These are phyloP conservation scores for Coleophoma eucalyptorum DNA, from an alignment of 2,329 filamentous ascomycete genomes.

Conservation along the genomic window DNA sequence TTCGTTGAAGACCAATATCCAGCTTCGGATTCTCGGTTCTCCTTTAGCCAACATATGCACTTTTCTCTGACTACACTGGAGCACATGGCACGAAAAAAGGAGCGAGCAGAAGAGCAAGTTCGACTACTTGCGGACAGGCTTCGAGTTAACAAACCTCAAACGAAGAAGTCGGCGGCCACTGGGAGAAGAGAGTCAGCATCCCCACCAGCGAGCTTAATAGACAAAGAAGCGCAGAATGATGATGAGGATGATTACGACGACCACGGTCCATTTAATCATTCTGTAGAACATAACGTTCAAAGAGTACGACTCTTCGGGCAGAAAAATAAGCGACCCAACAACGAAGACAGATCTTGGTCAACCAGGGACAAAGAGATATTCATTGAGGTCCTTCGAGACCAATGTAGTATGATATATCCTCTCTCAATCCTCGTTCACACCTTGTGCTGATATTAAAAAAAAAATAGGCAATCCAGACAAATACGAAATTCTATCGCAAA, in stretches of 20 bases:
- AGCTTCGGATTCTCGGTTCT: neutral
- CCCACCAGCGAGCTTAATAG: neutral
- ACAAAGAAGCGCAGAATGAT: neutral
- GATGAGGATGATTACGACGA: neutral
- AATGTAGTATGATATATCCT: neutral
- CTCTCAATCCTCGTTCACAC: too few relatives aligned
- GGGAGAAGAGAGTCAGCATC: neutral
- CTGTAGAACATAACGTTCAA: neutral
- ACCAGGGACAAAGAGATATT: neutral
- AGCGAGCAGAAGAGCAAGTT: neutral
- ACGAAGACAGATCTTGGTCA: neutral
- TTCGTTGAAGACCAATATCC: too few relatives aligned
- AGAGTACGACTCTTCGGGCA: neutral
- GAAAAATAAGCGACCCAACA: neutral
- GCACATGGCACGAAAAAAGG: neutral
- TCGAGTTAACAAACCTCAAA: neutral
- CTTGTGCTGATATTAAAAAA: slow-evolving; percentile 3
- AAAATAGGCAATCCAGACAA: slow-evolving; percentile 9
- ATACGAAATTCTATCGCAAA: slow-evolving; percentile 13
- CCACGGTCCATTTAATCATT: neutral
- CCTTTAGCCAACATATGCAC: neutral
- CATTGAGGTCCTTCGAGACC: neutral
- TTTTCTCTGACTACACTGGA: neutral
- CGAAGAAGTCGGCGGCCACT: neutral
- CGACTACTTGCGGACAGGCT: neutral